A percentile compares a stretch with the other conserved stretches of the same genome.
Evolutionary conservation across 2,329 filamentous ascomycete species (phyloP).

Genomic region (Allantophomopsis lycopodina): DNA sequence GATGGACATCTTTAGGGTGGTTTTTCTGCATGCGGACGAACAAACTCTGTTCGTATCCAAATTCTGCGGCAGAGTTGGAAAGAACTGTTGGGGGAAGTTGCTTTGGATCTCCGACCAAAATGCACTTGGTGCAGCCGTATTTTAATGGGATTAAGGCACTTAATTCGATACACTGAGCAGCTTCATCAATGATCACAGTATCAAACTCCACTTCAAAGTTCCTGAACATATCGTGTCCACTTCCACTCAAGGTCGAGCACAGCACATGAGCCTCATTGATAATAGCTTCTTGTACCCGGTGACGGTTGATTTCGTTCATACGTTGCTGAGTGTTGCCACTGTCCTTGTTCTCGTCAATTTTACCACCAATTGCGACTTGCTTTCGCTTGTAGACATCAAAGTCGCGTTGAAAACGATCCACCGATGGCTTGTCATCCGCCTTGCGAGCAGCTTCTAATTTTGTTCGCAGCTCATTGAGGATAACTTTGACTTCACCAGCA

Average conservation of each 20-base stretch:
- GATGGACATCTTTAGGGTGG: constrained; percentile 73
- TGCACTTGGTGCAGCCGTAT: constrained; percentile 92
- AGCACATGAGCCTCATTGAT: constrained; percentile 84
- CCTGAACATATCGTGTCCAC: constrained; percentile 95
- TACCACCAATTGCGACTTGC: constrained; percentile 62
- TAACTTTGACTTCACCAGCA: constrained; percentile 59
- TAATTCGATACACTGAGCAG: constrained; percentile 94
- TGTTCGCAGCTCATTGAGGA: constrained; percentile 57
- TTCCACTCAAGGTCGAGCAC: constrained; percentile 88
- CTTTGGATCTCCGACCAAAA: constrained; percentile 94
- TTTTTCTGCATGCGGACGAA: constrained; percentile 98
- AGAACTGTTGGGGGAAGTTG: constrained; percentile 92
- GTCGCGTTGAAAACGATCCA: constrained; percentile 53
- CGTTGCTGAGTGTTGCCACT: constrained; percentile 69
- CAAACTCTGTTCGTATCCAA: constrained; percentile 93
- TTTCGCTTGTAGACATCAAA: constrained; percentile 67
- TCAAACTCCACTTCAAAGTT: constrained; percentile 92
- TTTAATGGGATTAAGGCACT: constrained; percentile 94
- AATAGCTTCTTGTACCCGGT: constrained; percentile 79
- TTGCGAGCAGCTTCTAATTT: constrained; percentile 55
- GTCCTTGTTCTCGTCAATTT: constrained; percentile 80
- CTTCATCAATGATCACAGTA: constrained; percentile 96
- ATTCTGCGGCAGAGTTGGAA: constrained; percentile 81
- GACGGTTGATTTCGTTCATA: constrained; percentile 74
- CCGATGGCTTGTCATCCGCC: constrained; percentile 30